Conservation (phyloP, 129 eudicot species). For the Chrysanthemum lavandulifolium region DNA sequence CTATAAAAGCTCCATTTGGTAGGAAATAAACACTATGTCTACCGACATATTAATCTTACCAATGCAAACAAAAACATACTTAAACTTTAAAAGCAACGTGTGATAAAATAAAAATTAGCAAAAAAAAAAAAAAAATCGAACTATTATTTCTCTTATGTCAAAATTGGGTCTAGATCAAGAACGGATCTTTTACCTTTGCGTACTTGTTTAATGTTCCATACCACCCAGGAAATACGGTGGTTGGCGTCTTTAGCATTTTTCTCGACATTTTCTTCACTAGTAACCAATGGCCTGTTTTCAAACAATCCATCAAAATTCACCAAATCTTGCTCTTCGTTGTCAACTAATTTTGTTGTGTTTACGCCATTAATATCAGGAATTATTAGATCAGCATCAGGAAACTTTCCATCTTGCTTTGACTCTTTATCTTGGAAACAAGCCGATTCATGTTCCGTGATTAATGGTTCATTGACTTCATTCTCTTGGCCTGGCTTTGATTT, state of each 20-base stretch:
- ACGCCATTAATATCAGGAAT: constrained; percentile 21
- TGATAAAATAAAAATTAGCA: not conserved
- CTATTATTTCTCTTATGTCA: constrained; percentile 25
- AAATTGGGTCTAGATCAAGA: constrained; percentile 26
- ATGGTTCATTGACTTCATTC: constrained; percentile 18
- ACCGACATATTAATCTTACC: constrained; percentile 3
- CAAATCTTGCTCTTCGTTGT: constrained; percentile 14
- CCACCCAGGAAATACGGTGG: not conserved
- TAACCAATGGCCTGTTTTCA: constrained; percentile 15
- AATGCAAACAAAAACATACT: constrained; percentile 18
- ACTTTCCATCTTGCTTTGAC: constrained; percentile 22
- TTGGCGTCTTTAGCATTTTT: not conserved
- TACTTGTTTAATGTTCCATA: not conserved
- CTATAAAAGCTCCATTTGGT: constrained; percentile 4
- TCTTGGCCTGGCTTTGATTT: constrained; percentile 23
- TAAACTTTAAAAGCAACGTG: constrained; percentile 16
- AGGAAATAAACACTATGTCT: constrained; percentile 15
- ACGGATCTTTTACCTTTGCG: constrained; percentile 1
- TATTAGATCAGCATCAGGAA: constrained; percentile 5
- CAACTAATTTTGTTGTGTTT: constrained; percentile 17
- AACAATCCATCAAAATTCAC: constrained; percentile 1
- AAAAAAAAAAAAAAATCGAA: not conserved
- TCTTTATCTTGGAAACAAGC: not conserved
- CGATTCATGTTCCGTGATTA: constrained; percentile 4
- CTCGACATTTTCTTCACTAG: constrained; percentile 5